These are phyloP conservation scores for Ganoderma boninense DNA, from an alignment of 1,284 basidiomycete species.

Conservation along the genomic window DNA sequence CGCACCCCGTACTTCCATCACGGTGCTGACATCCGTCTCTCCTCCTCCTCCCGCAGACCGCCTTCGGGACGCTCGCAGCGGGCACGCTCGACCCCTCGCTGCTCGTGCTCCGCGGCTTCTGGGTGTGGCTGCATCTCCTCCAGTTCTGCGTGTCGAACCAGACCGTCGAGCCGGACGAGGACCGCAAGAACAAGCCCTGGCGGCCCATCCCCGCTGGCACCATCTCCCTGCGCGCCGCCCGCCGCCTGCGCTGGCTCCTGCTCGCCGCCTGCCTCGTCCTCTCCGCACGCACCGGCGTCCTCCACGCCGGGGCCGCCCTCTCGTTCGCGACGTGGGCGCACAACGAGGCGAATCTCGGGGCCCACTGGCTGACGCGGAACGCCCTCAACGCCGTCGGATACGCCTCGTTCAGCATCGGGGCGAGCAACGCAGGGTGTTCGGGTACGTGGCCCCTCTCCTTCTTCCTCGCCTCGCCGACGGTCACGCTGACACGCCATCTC, in stretches of 20 bases:
- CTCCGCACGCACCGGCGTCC: not conserved
- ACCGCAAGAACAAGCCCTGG: constrained; percentile 52
- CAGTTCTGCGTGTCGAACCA: constrained; percentile 57
- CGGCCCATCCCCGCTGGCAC: constrained; percentile 53
- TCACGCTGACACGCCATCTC: not conserved
- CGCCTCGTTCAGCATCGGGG: constrained; percentile 35
- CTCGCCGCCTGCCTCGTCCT: constrained; percentile 44
- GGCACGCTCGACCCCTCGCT: not conserved
- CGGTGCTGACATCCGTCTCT: too few species aligned
- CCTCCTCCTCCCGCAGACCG: not conserved
- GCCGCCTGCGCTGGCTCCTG: constrained; percentile 47
- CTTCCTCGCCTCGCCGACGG: too few species aligned
- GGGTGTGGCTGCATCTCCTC: constrained; percentile 54
- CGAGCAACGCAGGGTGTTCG: constrained; percentile 25
- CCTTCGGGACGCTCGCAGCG: not conserved
- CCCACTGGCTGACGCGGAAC: constrained; percentile 47
- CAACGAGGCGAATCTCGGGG: constrained; percentile 45
- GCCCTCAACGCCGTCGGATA: constrained; percentile 46
- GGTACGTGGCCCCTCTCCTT: constrained; percentile 1
- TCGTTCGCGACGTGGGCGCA: constrained; percentile 42
- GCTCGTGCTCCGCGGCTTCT: constrained; percentile 26
- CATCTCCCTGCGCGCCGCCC: constrained; percentile 44
- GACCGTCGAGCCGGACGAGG: constrained; percentile 48
- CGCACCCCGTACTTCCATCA: not conserved
- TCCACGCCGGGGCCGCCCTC: constrained; percentile 39